Base-by-base conservation (phyloP, 441 rosid species). In the Eruca vesicaria region DNA sequence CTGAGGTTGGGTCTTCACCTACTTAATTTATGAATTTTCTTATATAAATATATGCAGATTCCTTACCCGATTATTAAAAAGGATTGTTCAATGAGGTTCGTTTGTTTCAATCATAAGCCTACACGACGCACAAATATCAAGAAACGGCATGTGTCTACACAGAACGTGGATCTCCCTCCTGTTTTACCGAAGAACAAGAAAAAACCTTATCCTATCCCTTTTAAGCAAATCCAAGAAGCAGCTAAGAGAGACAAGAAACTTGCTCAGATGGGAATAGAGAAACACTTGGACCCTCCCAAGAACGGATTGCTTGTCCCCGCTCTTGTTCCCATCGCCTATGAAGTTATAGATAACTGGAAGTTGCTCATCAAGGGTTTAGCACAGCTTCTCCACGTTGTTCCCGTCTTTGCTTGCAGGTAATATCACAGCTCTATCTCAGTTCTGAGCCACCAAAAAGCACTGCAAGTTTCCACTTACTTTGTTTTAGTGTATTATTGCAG, bases 401-500 rank as follows among this genome's bases (percentile, higher is more conserved):
- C 93, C 33, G 89, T 90, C 36, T 84, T 86, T 82, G 92, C 87
- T 80, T 94, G 99, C 87, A 86, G 90, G 98, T 86, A 77, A 68
- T 71, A 61, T 2, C 29, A 66, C 48, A 66, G 16, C 52, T 31
- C 12, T 28, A 9, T 32, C 28, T 18, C 31, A 31, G 7, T 53
- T 32, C 11, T 15, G 20, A 14, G 20, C 28, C 18, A 23, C n/a
- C 3, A 23, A 1, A 63, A 36, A 12, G 26, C 38, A 15, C 9
- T 28, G 36, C 53, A 72, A 7, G 35, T 63, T 72, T 45, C 15
- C 55, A 63, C 68, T 62, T 45, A 72, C 32, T 62, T 20, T 80
- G 26, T 69, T 38, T 33, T 1, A 53, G 62, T n/a, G n/a, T 52
- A 66, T 41, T 61, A 66, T 57, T 70, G 70, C 85, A 92, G 96